phyloP scores from a whole-genome alignment of 495 filamentous ascomycete species.

The Talaromyces borbonicus region DNA sequence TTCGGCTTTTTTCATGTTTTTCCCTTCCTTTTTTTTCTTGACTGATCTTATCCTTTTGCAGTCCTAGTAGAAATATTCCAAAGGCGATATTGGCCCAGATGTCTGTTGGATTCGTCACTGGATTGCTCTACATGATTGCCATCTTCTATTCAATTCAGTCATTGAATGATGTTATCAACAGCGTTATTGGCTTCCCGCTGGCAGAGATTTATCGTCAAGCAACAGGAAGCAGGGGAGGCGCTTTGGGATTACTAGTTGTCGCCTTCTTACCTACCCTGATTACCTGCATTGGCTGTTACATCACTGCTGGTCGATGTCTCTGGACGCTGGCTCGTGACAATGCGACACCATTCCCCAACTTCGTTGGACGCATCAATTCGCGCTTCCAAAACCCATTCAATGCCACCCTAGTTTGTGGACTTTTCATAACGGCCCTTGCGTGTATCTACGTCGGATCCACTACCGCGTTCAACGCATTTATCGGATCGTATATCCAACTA shows the following conservation, averaged over 20 bases:
- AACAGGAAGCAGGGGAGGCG: conserved; percentile 54
- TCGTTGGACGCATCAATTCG: conserved; percentile 29
- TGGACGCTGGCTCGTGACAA: conserved; percentile 76
- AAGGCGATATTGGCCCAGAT: conserved; percentile 43
- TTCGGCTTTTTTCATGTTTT: background rate
- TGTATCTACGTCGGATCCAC: conserved; percentile 63
- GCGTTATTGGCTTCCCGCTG: conserved; percentile 56
- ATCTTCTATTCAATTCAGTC: conserved; percentile 44
- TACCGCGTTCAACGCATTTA: conserved; percentile 66
- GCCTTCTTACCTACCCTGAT: conserved; percentile 54
- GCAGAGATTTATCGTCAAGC: conserved; percentile 73
- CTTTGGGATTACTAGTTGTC: conserved; percentile 49
- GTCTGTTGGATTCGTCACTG: conserved; percentile 38
- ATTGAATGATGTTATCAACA: conserved; percentile 23
- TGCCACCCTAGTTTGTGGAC: conserved; percentile 52
- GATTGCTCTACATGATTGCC: conserved; percentile 40
- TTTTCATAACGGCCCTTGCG: conserved; percentile 55
- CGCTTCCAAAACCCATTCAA: conserved; percentile 54
- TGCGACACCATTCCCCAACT: conserved; percentile 35
- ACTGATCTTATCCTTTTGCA: conserved; percentile 7
- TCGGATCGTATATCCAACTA: conserved; percentile 64
- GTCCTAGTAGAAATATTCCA: conserved; percentile 38
- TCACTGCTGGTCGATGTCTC: conserved; percentile 74
- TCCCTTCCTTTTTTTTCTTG: background rate
- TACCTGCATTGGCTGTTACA: conserved; percentile 54